Evolutionary conservation across 176 grass and related monocot species (phyloP).

Genomic region (Otatea glauca): DNA sequence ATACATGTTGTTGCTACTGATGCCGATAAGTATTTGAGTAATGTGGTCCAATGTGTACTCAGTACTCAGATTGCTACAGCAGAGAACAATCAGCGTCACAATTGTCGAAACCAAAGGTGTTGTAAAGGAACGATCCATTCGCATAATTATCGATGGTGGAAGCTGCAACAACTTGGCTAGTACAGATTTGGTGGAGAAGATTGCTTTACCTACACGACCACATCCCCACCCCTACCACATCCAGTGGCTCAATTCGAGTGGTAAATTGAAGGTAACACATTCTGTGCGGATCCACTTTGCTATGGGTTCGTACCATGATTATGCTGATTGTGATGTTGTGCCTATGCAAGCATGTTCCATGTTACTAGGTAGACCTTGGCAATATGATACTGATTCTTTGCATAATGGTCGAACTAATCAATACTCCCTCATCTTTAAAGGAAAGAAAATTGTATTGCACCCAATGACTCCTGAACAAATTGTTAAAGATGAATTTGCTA

Average conservation of each 20-base stretch:
- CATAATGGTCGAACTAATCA: too few species aligned
- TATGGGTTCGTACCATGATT: background rate
- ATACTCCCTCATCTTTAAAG: too few species aligned
- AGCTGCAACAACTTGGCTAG: slow-evolving; percentile 9
- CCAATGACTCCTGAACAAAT: too few species aligned
- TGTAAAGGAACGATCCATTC: background rate
- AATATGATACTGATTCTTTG: background rate
- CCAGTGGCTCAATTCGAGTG: background rate
- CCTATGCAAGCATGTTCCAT: background rate
- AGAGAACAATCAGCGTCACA: background rate
- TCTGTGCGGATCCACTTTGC: background rate
- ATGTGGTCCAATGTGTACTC: background rate
- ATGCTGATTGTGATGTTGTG: slow-evolving; percentile 9
- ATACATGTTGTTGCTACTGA: background rate
- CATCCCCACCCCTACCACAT: background rate
- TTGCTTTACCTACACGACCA: background rate
- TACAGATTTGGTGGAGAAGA: too few species aligned
- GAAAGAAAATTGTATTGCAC: too few species aligned
- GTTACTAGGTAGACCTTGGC: background rate
- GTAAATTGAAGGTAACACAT: background rate
- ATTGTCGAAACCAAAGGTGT: slow-evolving; percentile 12
- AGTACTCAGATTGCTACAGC: background rate
- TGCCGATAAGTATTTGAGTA: background rate
- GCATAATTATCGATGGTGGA: background rate
- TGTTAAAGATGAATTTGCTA: too few species aligned